Conservation (phyloP, 2,329 filamentous ascomycete species). For the Pleomassaria siparia region DNA sequence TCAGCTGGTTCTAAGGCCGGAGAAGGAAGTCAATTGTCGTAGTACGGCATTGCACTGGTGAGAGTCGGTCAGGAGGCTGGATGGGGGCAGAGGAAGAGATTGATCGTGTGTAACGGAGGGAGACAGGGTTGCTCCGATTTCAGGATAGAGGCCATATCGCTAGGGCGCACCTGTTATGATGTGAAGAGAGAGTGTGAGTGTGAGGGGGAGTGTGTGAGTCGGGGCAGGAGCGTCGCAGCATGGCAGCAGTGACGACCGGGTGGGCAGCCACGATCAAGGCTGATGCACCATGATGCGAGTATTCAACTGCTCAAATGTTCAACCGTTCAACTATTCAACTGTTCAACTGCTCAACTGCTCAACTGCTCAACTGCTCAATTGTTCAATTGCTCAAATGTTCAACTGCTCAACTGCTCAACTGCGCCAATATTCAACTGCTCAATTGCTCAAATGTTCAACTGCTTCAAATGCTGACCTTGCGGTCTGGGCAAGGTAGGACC, state of each 20-base stretch:
- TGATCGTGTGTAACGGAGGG: constrained; percentile 27
- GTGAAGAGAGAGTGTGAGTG: constrained; percentile 3
- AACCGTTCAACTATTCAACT: too few species aligned
- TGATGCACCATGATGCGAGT: not conserved
- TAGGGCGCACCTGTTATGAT: constrained; percentile 6
- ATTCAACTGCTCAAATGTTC: not conserved
- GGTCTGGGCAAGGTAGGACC: too few species aligned
- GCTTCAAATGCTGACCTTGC: too few species aligned
- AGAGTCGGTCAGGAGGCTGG: constrained; percentile 16
- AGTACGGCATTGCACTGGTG: constrained; percentile 30
- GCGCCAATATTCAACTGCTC: too few species aligned
- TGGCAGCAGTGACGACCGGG: not conserved
- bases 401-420: too few species aligned
- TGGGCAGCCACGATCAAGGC: constrained; percentile 10
- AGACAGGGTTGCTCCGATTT: constrained; percentile 1
- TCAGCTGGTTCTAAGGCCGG: too few species aligned
- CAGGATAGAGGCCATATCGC: constrained; percentile 12
- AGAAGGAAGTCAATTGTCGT: constrained; percentile 15
- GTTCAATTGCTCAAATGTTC: not conserved
- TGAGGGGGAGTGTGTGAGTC: too few species aligned
- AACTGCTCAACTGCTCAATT: not conserved
- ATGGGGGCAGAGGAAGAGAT: constrained; percentile 13
- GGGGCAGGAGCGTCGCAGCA: constrained; percentile 3
- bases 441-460: not conserved
- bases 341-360: too few species aligned